Base-by-base conservation (phyloP, 2,329 filamentous ascomycete genomes). In the Hymenoscyphus repandus region DNA sequence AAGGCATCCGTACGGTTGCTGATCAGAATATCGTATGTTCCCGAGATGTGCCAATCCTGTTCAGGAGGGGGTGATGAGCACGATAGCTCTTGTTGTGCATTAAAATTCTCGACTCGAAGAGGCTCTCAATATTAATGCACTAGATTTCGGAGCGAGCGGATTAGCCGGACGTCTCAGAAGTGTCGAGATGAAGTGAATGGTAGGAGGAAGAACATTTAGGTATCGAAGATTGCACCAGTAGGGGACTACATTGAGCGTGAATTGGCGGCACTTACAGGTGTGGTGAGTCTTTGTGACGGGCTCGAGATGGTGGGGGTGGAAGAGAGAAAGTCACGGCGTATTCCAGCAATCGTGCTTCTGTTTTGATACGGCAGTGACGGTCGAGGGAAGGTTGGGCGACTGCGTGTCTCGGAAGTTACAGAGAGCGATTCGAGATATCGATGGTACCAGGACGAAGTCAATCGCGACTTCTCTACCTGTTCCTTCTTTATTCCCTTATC, bases 1-100 rank as follows among this genome's bases (percentile, higher is more conserved):
- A 93, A 82, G 88, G 88, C 88, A 93, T 93, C 74, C 78, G 70
- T 68, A 64, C 68, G 66, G 54, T 54, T 48, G 51, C 15, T 5
- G 5, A 13, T 20, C 41, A 15, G 27, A 32, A 42, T 42, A 42
- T 42, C 17, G 39, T 30, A 2, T n/a, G 11, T 10, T 4, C 7
- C 11, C 7, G 20, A 22, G 22, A 45, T 36, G 30, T 11, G 31
- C n/a, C n/a, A n/a, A 47, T 49, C 18, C 30, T 36, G 22, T 58
- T 53, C 53, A 59, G 53, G n/a, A 49, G 18, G 38, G 40, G 27
- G 42, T 41, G 54, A 54, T 47, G 51, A 57, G 55, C 50, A 49
- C 47, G 46, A 36, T 55, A 59, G 45, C 53, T 51, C 42, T 51
- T 52, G 51, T 51, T 57, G 46, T 46, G 55, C 60, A 63, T 62